These are phyloP conservation scores for Apiosordaria backusii DNA, from an alignment of 495 filamentous ascomycete species.

Conservation along the genomic window DNA sequence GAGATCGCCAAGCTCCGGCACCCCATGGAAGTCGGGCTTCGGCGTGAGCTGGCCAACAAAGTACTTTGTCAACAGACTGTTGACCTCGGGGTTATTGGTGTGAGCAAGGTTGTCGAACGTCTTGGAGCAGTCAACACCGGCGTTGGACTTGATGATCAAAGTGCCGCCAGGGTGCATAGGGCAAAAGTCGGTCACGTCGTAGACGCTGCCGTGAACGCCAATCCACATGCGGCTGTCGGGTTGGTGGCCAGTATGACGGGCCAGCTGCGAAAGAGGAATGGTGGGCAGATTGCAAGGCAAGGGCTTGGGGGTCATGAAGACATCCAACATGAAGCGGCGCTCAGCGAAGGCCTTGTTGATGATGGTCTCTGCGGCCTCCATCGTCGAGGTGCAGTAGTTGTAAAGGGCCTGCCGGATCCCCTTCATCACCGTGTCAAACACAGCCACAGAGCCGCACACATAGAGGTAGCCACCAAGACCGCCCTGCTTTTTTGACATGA, in stretches of 20 bases:
- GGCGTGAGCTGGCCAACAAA: slow-evolving; percentile 49
- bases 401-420: slow-evolving; percentile 50
- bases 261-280: slow-evolving; percentile 47
- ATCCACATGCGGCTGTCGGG: slow-evolving; percentile 50
- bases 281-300: slow-evolving; percentile 47
- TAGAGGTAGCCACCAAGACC: slow-evolving; percentile 51
- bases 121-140: slow-evolving; percentile 49
- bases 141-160: slow-evolving; percentile 50
- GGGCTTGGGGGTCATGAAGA: slow-evolving; percentile 53
- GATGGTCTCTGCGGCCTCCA: slow-evolving; percentile 45
- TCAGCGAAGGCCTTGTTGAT: slow-evolving; percentile 51
- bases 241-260: slow-evolving; percentile 46
- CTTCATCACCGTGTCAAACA: slow-evolving; percentile 53
- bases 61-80: slow-evolving; percentile 48
- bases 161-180: slow-evolving; percentile 50
- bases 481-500: slow-evolving; percentile 52
- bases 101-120: slow-evolving; percentile 52
- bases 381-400: slow-evolving; percentile 45
- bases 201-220: slow-evolving; percentile 48
- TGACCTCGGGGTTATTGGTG: slow-evolving; percentile 50
- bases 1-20: slow-evolving; percentile 35
- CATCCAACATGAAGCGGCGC: slow-evolving; percentile 52
- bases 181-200: slow-evolving; percentile 50
- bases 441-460: slow-evolving; percentile 50
- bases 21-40: slow-evolving; percentile 45